These are phyloP conservation scores for Xerocomellus amylosporus DNA, from an alignment of 768 basidiomycete species.

Conservation along the genomic window DNA sequence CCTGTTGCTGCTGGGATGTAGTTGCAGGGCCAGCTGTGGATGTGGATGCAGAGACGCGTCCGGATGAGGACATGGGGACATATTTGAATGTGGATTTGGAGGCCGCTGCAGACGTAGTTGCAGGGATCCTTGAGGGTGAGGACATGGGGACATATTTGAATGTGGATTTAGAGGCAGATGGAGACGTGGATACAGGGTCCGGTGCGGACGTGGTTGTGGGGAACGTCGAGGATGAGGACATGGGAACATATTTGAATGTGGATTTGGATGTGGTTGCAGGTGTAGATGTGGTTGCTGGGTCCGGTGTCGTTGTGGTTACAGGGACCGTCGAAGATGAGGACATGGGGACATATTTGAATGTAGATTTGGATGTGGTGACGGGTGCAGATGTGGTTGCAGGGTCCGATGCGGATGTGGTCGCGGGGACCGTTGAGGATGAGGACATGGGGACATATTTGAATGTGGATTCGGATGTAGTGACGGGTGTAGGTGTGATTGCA, in stretches of 20 bases:
- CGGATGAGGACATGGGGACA: background rate
- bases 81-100: background rate
- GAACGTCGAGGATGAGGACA: background rate
- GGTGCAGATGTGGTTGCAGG: background rate
- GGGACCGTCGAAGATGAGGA: background rate
- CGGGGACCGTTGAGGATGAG: background rate
- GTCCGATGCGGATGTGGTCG: background rate
- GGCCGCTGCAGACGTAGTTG: background rate
- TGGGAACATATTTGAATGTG: background rate
- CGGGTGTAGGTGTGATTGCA: too few species aligned
- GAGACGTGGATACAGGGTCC: background rate
- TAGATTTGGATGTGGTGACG: background rate
- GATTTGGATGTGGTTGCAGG: background rate
- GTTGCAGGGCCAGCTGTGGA: background rate
- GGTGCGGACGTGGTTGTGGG: too few species aligned
- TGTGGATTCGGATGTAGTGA: background rate
- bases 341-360: background rate
- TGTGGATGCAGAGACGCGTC: background rate
- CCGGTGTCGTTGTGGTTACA: background rate
- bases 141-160: too few species aligned
- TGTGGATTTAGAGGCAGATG: background rate
- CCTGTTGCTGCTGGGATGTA: background rate
- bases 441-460: background rate
- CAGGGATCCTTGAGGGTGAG: background rate
- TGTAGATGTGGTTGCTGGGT: background rate